Percentiles rank a stretch among this genome's conserved stretches.
Evolutionary conservation across 345 rosid genomes (phyloP).

Genomic region (Laguncularia racemosa): DNA sequence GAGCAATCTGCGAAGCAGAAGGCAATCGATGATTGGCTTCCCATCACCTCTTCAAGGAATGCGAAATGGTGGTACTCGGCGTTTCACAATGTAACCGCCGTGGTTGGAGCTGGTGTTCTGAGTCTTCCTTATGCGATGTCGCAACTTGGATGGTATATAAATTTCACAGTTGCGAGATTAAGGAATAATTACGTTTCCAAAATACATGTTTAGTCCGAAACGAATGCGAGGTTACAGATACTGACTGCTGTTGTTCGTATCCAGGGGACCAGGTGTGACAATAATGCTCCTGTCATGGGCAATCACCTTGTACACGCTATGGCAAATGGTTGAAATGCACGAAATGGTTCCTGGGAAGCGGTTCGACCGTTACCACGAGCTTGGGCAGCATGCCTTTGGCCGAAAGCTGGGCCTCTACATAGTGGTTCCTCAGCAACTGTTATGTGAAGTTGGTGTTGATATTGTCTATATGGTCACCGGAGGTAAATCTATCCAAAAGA

Average conservation of each 20-base stretch:
- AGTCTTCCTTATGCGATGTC: slow-evolving; percentile 79
- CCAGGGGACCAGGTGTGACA: slow-evolving; percentile 52
- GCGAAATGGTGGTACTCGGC: slow-evolving; percentile 83
- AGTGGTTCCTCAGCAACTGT: slow-evolving; percentile 70
- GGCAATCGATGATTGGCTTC: slow-evolving; percentile 60
- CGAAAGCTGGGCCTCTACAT: slow-evolving; percentile 73
- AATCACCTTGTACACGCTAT: slow-evolving; percentile 51
- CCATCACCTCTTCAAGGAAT: slow-evolving; percentile 66
- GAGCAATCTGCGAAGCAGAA: slow-evolving; percentile 30
- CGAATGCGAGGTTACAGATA: not conserved
- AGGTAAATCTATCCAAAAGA: slow-evolving; percentile 56
- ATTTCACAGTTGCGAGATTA: not conserved
- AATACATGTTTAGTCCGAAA: not conserved
- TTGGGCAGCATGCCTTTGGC: slow-evolving; percentile 73
- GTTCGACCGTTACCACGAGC: slow-evolving; percentile 72
- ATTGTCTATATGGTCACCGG: slow-evolving; percentile 84
- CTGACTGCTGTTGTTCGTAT: not conserved
- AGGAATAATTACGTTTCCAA: not conserved
- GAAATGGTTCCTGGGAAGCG: slow-evolving; percentile 71
- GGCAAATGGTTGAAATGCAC: slow-evolving; percentile 94
- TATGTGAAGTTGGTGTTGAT: slow-evolving; percentile 56
- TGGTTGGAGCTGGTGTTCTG: slow-evolving; percentile 80
- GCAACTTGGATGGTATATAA: slow-evolving; percentile 51
- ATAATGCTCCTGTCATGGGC: slow-evolving; percentile 41
- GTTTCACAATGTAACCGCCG: slow-evolving; percentile 81